phyloP scores from a whole-genome alignment of 192 early-diverging fungal genomes.

The Coemansia sp. region DNA sequence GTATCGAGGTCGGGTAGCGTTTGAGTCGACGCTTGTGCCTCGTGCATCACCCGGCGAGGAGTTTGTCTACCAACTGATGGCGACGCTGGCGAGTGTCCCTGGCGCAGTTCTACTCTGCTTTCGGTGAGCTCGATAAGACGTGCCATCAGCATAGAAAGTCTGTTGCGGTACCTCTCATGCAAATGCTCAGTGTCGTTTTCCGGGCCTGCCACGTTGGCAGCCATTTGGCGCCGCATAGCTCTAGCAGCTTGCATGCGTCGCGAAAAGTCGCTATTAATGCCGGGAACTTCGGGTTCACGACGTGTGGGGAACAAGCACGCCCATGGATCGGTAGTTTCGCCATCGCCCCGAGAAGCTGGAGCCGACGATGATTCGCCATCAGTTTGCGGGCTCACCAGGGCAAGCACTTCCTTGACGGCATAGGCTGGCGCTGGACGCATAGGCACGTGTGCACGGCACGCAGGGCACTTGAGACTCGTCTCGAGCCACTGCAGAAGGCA shows the following conservation, averaged over 20 bases:
- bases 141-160: background rate
- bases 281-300: background rate
- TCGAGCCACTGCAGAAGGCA: slow-evolving; percentile 45
- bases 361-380: background rate
- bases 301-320: slow-evolving; percentile 18
- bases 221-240: too few species aligned
- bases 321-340: slow-evolving; percentile 16
- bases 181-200: background rate
- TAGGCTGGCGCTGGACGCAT: slow-evolving; percentile 28
- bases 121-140: background rate
- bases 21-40: background rate
- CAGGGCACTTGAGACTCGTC: slow-evolving; percentile 34
- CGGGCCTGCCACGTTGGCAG: background rate
- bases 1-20: background rate
- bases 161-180: background rate
- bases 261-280: background rate
- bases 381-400: slow-evolving; percentile 1
- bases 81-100: background rate
- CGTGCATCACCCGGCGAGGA: background rate
- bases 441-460: slow-evolving; percentile 29
- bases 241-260: background rate
- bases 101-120: background rate
- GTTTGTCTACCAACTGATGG: background rate
- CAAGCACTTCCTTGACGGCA: slow-evolving; percentile 25
- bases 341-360: background rate